phyloP scores from a whole-genome alignment of 2,329 filamentous ascomycete species.

The Curvularia spicifera region DNA sequence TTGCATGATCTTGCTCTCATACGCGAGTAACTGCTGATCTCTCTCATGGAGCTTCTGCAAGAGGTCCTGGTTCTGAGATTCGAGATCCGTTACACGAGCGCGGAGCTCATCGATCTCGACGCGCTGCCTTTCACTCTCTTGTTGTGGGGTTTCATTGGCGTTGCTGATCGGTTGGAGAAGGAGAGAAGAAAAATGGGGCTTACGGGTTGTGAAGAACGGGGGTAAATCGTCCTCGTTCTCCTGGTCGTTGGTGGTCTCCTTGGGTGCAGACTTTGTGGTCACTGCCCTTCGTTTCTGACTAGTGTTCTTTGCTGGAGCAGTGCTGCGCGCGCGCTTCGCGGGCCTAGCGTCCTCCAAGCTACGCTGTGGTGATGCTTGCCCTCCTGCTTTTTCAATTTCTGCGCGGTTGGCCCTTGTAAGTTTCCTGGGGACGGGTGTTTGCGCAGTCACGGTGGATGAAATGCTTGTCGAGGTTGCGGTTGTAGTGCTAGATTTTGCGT shows the following conservation, averaged over 20 bases:
- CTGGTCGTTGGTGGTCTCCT: constrained; percentile 14
- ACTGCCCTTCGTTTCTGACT: constrained; percentile 18
- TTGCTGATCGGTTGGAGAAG: neutral
- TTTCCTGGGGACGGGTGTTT: constrained; percentile 15
- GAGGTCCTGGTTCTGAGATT: constrained; percentile 14
- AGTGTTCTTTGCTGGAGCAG: constrained; percentile 9
- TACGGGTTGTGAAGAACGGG: constrained; percentile 32
- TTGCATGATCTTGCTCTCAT: constrained; percentile 9
- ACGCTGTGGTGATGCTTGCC: constrained; percentile 26
- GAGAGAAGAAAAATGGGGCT: constrained; percentile 15
- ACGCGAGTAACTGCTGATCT: constrained; percentile 9
- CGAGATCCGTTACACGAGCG: constrained; percentile 10
- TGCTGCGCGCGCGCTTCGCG: constrained; percentile 20
- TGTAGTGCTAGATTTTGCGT: constrained; percentile 11
- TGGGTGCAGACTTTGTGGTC: constrained; percentile 10
- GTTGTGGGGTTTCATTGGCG: constrained; percentile 1
- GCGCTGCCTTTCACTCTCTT: constrained; percentile 10
- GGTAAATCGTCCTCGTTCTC: constrained; percentile 24
- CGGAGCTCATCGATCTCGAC: constrained; percentile 19
- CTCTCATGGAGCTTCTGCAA: constrained; percentile 4
- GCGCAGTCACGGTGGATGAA: constrained; percentile 2
- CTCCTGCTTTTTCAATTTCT: constrained; percentile 16
- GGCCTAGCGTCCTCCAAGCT: constrained; percentile 19
- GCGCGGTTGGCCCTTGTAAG: constrained; percentile 25
- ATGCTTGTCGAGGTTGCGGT: constrained; percentile 17